Conservation (phyloP, 2,329 filamentous ascomycete genomes). For the Nigrospora osmanthi region DNA sequence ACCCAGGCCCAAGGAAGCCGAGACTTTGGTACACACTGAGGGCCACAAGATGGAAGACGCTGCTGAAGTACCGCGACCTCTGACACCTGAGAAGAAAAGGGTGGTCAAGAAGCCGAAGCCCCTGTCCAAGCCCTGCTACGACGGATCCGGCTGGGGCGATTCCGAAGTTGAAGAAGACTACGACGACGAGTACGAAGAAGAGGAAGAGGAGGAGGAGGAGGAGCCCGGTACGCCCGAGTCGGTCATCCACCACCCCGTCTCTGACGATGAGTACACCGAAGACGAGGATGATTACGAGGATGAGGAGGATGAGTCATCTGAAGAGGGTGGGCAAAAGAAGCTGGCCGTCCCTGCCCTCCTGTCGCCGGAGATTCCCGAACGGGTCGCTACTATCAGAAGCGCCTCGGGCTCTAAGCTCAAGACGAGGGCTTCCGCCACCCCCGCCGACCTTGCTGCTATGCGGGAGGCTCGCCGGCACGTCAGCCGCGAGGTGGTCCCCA, state of each 20-base stretch:
- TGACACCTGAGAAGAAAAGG: slow-evolving; percentile 33
- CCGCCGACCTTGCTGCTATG: slow-evolving; percentile 77
- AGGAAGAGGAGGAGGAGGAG: slow-evolving; percentile 44
- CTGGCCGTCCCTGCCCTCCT: slow-evolving; percentile 24
- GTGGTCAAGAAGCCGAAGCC: slow-evolving; percentile 13
- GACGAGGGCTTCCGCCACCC: slow-evolving; percentile 80
- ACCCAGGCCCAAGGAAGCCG: slow-evolving; percentile 28
- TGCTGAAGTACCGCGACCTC: slow-evolving; percentile 29
- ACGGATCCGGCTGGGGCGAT: slow-evolving; percentile 42
- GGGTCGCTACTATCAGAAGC: slow-evolving; percentile 75
- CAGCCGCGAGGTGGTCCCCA: slow-evolving; percentile 59
- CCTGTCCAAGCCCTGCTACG: slow-evolving; percentile 54
- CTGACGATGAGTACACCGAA: slow-evolving; percentile 28
- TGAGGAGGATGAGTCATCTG: slow-evolving; percentile 11
- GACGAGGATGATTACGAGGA: slow-evolving; percentile 24
- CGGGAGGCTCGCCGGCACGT: slow-evolving; percentile 78
- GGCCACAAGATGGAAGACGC: slow-evolving; percentile 26
- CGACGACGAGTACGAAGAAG: slow-evolving; percentile 17
- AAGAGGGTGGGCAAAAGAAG: not conserved
- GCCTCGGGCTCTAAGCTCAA: slow-evolving; percentile 81
- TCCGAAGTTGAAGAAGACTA: no score
- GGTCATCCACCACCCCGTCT: slow-evolving; percentile 72
- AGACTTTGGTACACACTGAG: slow-evolving; percentile 21
- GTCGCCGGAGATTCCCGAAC: slow-evolving; percentile 67
- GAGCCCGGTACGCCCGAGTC: slow-evolving; percentile 77